Evolutionary conservation across 2,329 filamentous ascomycete species (phyloP).

Genomic region (Epichloe sibirici): DNA sequence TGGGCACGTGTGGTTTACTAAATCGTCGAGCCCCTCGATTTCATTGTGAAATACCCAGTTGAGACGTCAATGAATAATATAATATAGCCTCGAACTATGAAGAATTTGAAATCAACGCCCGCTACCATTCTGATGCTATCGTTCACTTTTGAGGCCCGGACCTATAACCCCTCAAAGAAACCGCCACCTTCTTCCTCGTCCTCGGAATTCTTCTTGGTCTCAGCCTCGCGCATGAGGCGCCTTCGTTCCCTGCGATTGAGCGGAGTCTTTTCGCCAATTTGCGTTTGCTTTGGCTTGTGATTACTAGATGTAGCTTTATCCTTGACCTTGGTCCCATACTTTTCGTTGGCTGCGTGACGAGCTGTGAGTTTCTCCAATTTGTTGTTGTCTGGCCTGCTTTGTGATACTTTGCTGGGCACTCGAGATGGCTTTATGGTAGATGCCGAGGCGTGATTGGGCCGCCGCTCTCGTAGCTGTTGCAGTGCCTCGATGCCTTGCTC

Average conservation of each 20-base stretch:
- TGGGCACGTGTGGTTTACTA: no score
- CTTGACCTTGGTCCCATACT: conserved; percentile 11
- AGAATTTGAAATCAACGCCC: neutral
- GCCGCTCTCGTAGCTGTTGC: conserved; percentile 43
- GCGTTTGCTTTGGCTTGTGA: conserved; percentile 5
- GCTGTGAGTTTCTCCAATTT: neutral
- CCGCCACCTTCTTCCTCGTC: conserved; percentile 39
- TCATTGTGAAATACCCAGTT: neutral
- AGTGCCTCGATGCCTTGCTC: conserved; percentile 39
- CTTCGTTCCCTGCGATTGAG: conserved; percentile 26
- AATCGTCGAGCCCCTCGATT: neutral
- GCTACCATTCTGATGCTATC: neutral
- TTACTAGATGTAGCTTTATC: conserved; percentile 2
- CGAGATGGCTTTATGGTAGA: conserved; percentile 8
- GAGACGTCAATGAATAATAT: neutral
- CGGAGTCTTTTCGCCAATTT: conserved; percentile 14
- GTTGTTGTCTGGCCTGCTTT: neutral
- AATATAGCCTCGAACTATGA: neutral
- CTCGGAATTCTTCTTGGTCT: conserved; percentile 24
- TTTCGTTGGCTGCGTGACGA: conserved; percentile 6
- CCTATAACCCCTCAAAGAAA: conserved; percentile 29
- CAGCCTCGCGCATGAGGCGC: conserved; percentile 21
- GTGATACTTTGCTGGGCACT: neutral
- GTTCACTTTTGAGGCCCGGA: neutral
- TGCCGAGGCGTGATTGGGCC: conserved; percentile 11